Evolutionary conservation across 2,329 filamentous ascomycete species (phyloP).

Genomic region (Orbilia ellipsospora): DNA sequence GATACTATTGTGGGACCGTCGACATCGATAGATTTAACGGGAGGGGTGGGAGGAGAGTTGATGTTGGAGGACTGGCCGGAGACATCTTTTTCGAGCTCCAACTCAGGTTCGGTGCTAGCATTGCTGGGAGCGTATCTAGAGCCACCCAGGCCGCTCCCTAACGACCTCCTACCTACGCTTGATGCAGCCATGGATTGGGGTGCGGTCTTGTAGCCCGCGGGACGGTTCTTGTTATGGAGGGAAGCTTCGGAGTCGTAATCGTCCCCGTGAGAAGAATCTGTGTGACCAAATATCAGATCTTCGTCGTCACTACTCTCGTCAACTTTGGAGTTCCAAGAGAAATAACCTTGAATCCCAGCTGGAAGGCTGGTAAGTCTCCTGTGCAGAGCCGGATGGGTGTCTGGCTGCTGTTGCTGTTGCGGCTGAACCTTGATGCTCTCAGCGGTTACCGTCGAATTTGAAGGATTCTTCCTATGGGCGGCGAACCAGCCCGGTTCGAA

Average conservation of each 20-base stretch:
- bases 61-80: slow-evolving; percentile 47
- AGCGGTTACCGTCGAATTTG: slow-evolving; percentile 50
- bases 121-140: slow-evolving; percentile 49
- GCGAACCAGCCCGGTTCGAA: slow-evolving; percentile 52
- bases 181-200: slow-evolving; percentile 54
- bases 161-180: slow-evolving; percentile 39
- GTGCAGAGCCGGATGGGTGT: slow-evolving; percentile 25
- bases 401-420: slow-evolving; percentile 19
- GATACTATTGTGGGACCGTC: slow-evolving; percentile 48
- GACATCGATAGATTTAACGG: slow-evolving; percentile 32
- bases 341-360: slow-evolving; percentile 49
- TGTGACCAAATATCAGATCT: slow-evolving; percentile 48
- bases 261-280: slow-evolving; percentile 50
- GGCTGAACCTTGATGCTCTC: slow-evolving; percentile 42
- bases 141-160: slow-evolving; percentile 41
- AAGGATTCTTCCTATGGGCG: slow-evolving; percentile 45
- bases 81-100: slow-evolving; percentile 35
- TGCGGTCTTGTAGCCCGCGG: slow-evolving; percentile 38
- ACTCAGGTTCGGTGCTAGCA: slow-evolving; percentile 43
- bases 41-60: slow-evolving; percentile 42
- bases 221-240: slow-evolving; percentile 11
- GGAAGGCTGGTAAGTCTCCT: slow-evolving; percentile 45
- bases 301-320: slow-evolving; percentile 43
- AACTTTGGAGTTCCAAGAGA: slow-evolving; percentile 41
- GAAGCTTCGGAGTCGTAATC: slow-evolving; percentile 44